Conservation (phyloP, 73 alveolate species). For the Uronychia binucleata region DNA sequence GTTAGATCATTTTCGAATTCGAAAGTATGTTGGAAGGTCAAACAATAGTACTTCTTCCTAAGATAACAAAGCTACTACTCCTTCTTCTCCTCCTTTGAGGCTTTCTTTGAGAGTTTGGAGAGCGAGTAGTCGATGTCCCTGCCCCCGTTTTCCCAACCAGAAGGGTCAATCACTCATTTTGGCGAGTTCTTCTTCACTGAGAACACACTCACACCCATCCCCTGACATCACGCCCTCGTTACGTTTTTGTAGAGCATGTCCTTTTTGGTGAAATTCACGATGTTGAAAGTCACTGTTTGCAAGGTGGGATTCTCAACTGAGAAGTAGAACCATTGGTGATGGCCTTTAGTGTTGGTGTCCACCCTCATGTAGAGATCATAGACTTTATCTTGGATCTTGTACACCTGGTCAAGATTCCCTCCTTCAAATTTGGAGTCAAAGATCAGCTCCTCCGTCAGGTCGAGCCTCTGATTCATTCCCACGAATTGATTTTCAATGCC, state of each 20-base stretch:
- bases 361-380: slow-evolving; percentile 79
- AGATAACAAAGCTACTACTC: not conserved
- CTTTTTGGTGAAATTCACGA: slow-evolving; percentile 81
- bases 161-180: not conserved
- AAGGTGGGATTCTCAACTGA: slow-evolving; percentile 53
- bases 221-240: not conserved
- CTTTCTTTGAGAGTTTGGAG: not conserved
- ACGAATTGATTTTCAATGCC: slow-evolving; percentile 31
- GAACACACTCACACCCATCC: slow-evolving; percentile 17
- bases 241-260: slow-evolving; percentile 60
- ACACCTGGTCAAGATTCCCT: slow-evolving; percentile 66
- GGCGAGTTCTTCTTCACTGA: not conserved
- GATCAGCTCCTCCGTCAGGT: not conserved
- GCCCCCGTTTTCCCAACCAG: slow-evolving; percentile 4
- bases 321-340: slow-evolving; percentile 88
- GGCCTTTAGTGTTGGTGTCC: slow-evolving; percentile 90
- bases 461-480: slow-evolving; percentile 49
- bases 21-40: slow-evolving; percentile 10
- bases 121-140: not conserved
- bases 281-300: slow-evolving; percentile 72
- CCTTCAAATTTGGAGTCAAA: slow-evolving; percentile 69
- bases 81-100: not conserved
- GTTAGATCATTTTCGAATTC: slow-evolving; percentile 12
- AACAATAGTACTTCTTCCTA: not conserved
- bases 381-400: slow-evolving; percentile 34